Percentiles rank a stretch among this genome's conserved stretches.
These are phyloP conservation scores for Senecio squalidus DNA, from an alignment of 140 eudicot genomes.

Conservation along the genomic window DNA sequence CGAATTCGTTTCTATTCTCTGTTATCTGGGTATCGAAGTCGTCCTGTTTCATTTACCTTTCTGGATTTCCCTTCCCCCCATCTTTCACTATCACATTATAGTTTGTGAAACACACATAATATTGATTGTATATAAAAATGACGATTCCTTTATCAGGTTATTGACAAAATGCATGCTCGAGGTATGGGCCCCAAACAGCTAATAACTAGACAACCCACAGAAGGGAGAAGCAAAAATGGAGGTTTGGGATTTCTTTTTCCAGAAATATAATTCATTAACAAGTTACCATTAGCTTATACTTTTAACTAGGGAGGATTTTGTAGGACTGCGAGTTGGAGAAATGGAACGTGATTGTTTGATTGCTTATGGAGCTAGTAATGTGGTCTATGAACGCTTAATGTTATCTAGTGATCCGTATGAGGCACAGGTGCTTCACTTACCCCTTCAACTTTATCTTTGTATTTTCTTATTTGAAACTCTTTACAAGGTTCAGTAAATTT, in stretches of 20 bases:
- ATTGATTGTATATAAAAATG: neutral
- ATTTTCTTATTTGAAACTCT: neutral
- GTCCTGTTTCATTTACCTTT: too few relatives aligned
- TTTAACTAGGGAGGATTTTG: slow-evolving; percentile 2
- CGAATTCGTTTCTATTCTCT: too few relatives aligned
- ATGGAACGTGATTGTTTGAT: slow-evolving; percentile 99
- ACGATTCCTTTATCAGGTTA: slow-evolving; percentile 39
- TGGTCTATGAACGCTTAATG: slow-evolving; percentile 88
- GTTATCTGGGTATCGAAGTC: too few relatives aligned
- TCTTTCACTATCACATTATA: too few relatives aligned
- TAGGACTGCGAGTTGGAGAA: slow-evolving; percentile 95
- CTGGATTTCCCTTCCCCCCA: too few relatives aligned
- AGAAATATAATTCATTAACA: neutral
- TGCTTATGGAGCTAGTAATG: slow-evolving; percentile 93
- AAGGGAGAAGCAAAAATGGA: slow-evolving; percentile 89
- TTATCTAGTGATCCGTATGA: slow-evolving; percentile 88
- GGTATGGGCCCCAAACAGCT: slow-evolving; percentile 84
- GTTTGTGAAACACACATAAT: neutral
- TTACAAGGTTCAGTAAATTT: too few relatives aligned
- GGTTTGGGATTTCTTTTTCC: slow-evolving; percentile 29
- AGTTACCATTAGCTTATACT: neutral
- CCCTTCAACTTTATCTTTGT: neutral
- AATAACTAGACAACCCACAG: slow-evolving; percentile 94
- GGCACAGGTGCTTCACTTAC: slow-evolving; percentile 53
- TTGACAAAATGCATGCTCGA: slow-evolving; percentile 98